Evolutionary conservation across 169 alveolate species (phyloP).

Genomic region (Cryptosporidium bovis): DNA sequence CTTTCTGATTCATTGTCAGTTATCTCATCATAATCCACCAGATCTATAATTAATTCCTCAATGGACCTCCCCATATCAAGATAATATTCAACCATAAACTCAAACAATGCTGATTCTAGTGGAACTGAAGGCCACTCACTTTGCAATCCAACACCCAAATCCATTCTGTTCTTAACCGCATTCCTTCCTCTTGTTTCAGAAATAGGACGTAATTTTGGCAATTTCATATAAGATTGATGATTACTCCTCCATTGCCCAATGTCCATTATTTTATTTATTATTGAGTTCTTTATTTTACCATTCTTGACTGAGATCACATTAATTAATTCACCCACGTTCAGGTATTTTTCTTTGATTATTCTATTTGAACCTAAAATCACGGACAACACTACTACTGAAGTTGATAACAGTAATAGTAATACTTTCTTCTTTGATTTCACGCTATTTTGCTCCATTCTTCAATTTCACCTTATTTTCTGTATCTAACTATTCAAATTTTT

Average conservation of each 20-base stretch:
- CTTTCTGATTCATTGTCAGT: not conserved
- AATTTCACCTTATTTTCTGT: too few species aligned
- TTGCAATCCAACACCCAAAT: constrained; percentile 39
- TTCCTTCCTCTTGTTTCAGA: constrained; percentile 18
- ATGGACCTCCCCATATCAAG: constrained; percentile 28
- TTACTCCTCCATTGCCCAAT: not conserved
- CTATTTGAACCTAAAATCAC: too few species aligned
- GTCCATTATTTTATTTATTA: not conserved
- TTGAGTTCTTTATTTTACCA: not conserved
- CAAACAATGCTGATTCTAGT: constrained; percentile 42
- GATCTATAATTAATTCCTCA: constrained; percentile 28
- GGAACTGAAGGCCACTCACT: constrained; percentile 70
- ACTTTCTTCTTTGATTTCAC: too few species aligned
- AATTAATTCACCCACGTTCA: not conserved
- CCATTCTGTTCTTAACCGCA: constrained; percentile 20
- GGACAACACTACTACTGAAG: too few species aligned
- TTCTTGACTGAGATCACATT: not conserved
- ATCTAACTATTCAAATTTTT: too few species aligned
- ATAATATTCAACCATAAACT: constrained; percentile 45
- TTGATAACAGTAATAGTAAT: too few species aligned
- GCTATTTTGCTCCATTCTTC: too few species aligned
- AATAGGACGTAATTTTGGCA: constrained; percentile 47
- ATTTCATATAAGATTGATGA: constrained; percentile 1
- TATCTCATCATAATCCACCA: not conserved
- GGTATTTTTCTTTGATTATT: too few species aligned